These are phyloP conservation scores for Aristolochia fimbriata DNA, from an alignment of 164 flowering plant genomes.

Conservation along the genomic window DNA sequence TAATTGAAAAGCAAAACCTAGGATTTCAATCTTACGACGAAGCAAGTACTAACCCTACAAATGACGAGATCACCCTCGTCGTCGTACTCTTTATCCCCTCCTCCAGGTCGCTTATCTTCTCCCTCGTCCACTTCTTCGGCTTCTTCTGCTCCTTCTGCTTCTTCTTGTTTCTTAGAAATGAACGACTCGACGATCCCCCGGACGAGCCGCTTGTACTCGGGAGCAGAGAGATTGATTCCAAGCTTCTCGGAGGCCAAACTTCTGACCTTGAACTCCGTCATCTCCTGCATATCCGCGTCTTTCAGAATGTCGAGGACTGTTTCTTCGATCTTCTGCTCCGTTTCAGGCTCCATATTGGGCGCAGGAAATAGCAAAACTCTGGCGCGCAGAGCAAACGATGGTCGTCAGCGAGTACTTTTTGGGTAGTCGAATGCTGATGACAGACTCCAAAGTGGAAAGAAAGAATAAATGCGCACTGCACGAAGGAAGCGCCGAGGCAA, in stretches of 20 bases:
- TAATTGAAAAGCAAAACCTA: no score
- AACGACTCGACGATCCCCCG: slow-evolving; percentile 44
- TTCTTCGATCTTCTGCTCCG: slow-evolving; percentile 26
- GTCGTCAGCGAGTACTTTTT: no score
- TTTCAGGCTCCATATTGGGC: slow-evolving; percentile 28
- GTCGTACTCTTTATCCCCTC: slow-evolving; percentile 43
- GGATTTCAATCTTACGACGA: no score
- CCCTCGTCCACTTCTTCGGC: slow-evolving; percentile 1
- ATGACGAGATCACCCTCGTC: slow-evolving; percentile 80
- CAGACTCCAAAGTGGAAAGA: no score
- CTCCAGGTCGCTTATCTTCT: slow-evolving; percentile 7
- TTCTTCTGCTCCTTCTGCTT: slow-evolving; percentile 4
- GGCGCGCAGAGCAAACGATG: no score
- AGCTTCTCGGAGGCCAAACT: slow-evolving; percentile 43
- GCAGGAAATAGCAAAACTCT: no score
- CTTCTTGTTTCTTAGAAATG: slow-evolving; percentile 22
- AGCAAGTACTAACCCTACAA: slow-evolving; percentile 42
- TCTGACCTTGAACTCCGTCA: slow-evolving; percentile 64
- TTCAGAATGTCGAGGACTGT: slow-evolving; percentile 42
- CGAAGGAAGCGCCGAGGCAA: no score
- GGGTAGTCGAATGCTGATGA: no score
- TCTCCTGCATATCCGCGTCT: slow-evolving; percentile 41
- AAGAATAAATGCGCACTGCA: no score
- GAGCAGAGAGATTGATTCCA: slow-evolving; percentile 39
- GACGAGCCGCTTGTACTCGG: slow-evolving; percentile 38